Percentiles rank a stretch among this genome's conserved stretches.
These are phyloP conservation scores for Centaurea solstitialis DNA, from an alignment of 129 eudicot species.

Conservation along the genomic window DNA sequence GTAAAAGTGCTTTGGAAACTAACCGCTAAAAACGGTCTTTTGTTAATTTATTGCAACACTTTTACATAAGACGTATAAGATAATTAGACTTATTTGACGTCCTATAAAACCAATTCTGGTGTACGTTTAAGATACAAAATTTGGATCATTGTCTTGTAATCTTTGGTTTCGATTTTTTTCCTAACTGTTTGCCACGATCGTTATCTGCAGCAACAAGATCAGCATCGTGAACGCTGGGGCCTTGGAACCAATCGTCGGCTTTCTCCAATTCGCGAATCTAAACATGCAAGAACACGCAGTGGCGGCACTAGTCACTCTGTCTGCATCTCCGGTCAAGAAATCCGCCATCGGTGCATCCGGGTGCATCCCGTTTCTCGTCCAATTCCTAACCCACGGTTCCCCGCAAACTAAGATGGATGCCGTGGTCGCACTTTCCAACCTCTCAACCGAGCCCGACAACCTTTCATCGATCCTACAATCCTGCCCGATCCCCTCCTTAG, in stretches of 20 bases:
- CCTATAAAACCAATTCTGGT: neutral
- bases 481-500: constrained; percentile 63
- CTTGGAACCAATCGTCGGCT: constrained; percentile 70
- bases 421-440: constrained; percentile 83
- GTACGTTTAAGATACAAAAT: too few relatives aligned
- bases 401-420: constrained; percentile 76
- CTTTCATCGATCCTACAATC: constrained; percentile 51
- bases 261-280: constrained; percentile 59
- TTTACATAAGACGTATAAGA: neutral
- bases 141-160: too few relatives aligned
- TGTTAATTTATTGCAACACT: neutral
- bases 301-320: constrained; percentile 82
- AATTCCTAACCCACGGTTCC: constrained; percentile 48
- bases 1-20: too few relatives aligned
- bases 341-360: constrained; percentile 72
- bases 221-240: constrained; percentile 82
- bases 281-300: constrained; percentile 79
- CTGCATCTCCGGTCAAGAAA: constrained; percentile 84
- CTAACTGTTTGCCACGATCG: neutral
- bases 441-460: constrained; percentile 71
- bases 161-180: neutral
- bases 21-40: too few relatives aligned
- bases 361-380: constrained; percentile 71
- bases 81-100: neutral
- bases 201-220: constrained; percentile 71